Percentiles rank a stretch among this genome's conserved stretches.
Conservation (phyloP, 805 yeast genomes). For the Ogataea trehalophila region DNA sequence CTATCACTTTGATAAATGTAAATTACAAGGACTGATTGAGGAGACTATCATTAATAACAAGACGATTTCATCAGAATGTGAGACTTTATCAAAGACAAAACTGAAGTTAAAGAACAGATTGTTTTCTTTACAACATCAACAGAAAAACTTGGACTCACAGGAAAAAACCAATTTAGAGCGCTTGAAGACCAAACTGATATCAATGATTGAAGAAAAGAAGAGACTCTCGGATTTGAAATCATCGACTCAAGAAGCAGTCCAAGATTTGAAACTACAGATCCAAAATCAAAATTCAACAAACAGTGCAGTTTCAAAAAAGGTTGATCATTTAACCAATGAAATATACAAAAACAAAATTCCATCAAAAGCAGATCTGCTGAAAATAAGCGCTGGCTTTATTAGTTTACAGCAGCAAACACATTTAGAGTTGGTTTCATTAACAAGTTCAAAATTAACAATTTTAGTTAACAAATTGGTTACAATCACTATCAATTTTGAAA, state of each 20-base stretch:
- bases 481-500: not conserved
- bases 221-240: not conserved
- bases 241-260: not conserved
- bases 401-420: slow-evolving; percentile 7
- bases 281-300: not conserved
- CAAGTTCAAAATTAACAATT: not conserved
- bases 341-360: slow-evolving; percentile 14
- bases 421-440: slow-evolving; percentile 9
- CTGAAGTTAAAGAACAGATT: slow-evolving; percentile 14
- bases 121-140: slow-evolving; percentile 9
- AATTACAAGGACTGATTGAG: slow-evolving; percentile 17
- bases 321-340: slow-evolving; percentile 2
- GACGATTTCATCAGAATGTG: slow-evolving; percentile 19
- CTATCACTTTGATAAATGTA: slow-evolving; percentile 19
- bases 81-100: slow-evolving; percentile 19
- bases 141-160: slow-evolving; percentile 5
- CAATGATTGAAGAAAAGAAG: not conserved
- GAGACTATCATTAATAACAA: slow-evolving; percentile 23
- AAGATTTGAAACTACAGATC: not conserved
- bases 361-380: slow-evolving; percentile 9
- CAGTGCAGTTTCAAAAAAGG: not conserved
- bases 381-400: slow-evolving; percentile 8
- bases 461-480: not conserved
- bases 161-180: slow-evolving; percentile 7
- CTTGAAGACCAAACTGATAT: slow-evolving; percentile 3